Evolutionary conservation across 139 green algal species (phyloP).

Genomic region (Tetratostichococcus sp.): DNA sequence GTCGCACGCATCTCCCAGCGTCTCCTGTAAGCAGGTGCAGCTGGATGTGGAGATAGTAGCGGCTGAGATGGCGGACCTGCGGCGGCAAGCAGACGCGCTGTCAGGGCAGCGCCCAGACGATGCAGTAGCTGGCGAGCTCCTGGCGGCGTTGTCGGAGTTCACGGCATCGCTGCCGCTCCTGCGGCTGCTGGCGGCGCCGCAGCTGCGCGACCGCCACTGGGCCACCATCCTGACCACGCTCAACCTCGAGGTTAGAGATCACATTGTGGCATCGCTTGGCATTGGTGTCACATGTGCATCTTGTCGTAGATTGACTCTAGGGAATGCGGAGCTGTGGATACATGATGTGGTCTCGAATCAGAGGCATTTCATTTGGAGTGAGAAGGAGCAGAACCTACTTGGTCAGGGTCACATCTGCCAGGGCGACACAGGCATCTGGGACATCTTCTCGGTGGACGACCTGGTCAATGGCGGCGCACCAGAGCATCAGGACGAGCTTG

Average conservation of each 20-base stretch:
- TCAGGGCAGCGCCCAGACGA: background rate
- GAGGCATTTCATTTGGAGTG: too few species aligned
- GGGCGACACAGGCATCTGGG: background rate
- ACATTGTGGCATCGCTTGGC: too few species aligned
- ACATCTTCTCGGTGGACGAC: background rate
- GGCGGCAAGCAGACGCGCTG: background rate
- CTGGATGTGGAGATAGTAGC: background rate
- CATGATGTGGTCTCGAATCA: too few species aligned
- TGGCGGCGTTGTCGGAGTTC: background rate
- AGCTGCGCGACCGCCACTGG: background rate
- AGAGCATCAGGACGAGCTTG: background rate
- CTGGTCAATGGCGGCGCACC: background rate
- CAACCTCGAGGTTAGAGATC: too few species aligned
- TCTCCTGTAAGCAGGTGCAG: background rate
- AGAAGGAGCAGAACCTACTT: too few species aligned
- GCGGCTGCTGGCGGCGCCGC: background rate
- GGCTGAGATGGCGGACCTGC: background rate
- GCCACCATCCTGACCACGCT: background rate
- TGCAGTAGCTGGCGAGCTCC: background rate
- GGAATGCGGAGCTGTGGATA: too few species aligned
- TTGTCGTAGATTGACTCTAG: too few species aligned
- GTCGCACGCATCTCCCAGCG: too few species aligned
- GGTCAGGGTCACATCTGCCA: background rate
- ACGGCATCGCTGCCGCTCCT: background rate
- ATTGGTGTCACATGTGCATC: too few species aligned